A percentile compares a stretch with the other conserved stretches of the same genome.
phyloP scores from a whole-genome alignment of 2,329 filamentous ascomycete genomes.

The Trichothecium sympodiale region DNA sequence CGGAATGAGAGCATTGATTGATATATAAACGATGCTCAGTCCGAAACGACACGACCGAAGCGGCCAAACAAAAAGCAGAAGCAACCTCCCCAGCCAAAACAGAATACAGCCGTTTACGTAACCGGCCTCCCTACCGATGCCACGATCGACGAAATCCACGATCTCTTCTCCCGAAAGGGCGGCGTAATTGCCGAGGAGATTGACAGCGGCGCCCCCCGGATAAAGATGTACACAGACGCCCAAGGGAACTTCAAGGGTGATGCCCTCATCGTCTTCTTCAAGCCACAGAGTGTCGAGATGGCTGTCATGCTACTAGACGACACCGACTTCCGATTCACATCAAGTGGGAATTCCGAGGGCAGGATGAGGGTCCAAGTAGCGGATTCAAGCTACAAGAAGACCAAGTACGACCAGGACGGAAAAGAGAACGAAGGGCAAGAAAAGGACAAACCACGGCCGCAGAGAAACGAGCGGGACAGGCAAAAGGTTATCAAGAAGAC shows the following conservation, averaged over 20 bases:
- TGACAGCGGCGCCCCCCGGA: slow-evolving; percentile 73
- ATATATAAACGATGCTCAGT: slow-evolving; percentile 6
- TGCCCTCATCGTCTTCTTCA: slow-evolving; percentile 87
- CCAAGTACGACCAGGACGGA: slow-evolving; percentile 48
- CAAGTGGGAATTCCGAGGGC: slow-evolving; percentile 40
- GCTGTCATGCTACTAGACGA: slow-evolving; percentile 74
- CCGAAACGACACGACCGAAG: slow-evolving; percentile 21
- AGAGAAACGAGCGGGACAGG: slow-evolving; percentile 56
- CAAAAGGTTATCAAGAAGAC: slow-evolving; percentile 86
- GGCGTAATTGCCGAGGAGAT: slow-evolving; percentile 93
- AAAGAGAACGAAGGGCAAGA: slow-evolving; percentile 20
- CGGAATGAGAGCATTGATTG: neutral
- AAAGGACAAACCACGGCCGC: slow-evolving; percentile 25
- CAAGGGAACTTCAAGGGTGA: slow-evolving; percentile 86
- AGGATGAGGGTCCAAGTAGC: slow-evolving; percentile 75
- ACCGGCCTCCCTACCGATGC: slow-evolving; percentile 76
- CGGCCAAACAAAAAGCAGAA: slow-evolving; percentile 35
- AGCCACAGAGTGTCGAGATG: slow-evolving; percentile 82
- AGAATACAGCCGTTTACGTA: slow-evolving; percentile 89
- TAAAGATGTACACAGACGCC: slow-evolving; percentile 84
- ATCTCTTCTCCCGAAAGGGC: slow-evolving; percentile 72
- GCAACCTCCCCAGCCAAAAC: slow-evolving; percentile 36
- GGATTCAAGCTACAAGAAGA: slow-evolving; percentile 85
- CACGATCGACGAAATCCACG: slow-evolving; percentile 67
- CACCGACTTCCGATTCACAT: slow-evolving; percentile 61